These are phyloP conservation scores for Termitomyces sp. DNA, from an alignment of 768 basidiomycete species.

Conservation along the genomic window DNA sequence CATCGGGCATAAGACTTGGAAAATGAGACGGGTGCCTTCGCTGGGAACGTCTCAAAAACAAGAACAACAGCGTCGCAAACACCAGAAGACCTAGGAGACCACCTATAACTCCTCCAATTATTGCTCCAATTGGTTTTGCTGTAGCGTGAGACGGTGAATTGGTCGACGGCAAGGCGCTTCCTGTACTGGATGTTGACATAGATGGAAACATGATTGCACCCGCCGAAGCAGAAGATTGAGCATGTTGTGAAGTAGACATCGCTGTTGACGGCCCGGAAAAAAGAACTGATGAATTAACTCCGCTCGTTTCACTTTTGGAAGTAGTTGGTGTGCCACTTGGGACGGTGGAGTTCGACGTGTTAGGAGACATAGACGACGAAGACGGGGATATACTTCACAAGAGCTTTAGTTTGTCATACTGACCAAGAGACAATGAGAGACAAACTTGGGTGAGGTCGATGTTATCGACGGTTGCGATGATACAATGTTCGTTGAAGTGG, in stretches of 20 bases:
- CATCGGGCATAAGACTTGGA: background rate
- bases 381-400: background rate
- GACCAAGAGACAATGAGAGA: background rate
- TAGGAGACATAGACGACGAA: background rate
- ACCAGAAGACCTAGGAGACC: background rate
- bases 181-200: background rate
- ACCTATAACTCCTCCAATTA: slow-evolving; percentile 2
- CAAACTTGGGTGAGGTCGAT: background rate
- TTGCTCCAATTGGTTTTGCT: background rate
- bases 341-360: background rate
- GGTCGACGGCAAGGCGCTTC: no score
- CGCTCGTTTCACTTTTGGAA: no score
- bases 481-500: no score
- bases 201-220: background rate
- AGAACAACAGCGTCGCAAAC: background rate
- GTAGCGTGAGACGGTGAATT: background rate
- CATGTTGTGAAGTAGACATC: background rate
- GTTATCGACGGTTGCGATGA: no score
- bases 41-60: background rate
- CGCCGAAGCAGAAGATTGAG: background rate
- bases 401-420: background rate
- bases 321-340: no score
- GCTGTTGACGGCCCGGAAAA: no score
- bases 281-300: no score
- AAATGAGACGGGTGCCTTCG: background rate